Conservation (phyloP, 257 asterid genomes). For the Jacaranda copaia region DNA sequence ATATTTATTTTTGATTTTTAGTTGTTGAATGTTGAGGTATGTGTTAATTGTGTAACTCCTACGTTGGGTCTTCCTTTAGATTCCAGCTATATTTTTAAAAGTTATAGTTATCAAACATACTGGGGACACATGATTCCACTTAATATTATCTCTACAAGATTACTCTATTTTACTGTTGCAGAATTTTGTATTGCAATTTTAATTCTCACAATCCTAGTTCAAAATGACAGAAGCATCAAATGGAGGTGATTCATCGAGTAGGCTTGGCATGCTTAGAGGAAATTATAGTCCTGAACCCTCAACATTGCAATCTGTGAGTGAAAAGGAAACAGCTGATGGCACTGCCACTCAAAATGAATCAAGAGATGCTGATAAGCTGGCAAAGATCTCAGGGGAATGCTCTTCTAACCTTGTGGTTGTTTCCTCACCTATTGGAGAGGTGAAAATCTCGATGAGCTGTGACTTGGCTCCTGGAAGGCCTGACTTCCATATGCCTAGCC, state of each 20-base stretch:
- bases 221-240: conserved; percentile 52
- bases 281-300: conserved; percentile 42
- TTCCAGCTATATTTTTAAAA: neutral
- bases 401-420: conserved; percentile 53
- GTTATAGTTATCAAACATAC: conserved; percentile 21
- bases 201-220: conserved; percentile 24
- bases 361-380: conserved; percentile 38
- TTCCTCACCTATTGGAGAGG: conserved; percentile 67
- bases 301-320: conserved; percentile 33
- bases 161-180: conserved; percentile 2
- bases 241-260: conserved; percentile 42
- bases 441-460: conserved; percentile 55
- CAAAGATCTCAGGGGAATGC: conserved; percentile 36
- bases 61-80: conserved; percentile 17
- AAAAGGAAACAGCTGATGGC: conserved; percentile 35
- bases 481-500: conserved; percentile 53
- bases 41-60: conserved; percentile 17
- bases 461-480: conserved; percentile 48
- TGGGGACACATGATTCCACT: conserved; percentile 20
- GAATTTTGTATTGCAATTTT: conserved; percentile 24
- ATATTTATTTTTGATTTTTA: conserved; percentile 15
- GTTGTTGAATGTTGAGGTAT: neutral
- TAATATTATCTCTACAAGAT: conserved; percentile 1
- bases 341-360: conserved; percentile 38
- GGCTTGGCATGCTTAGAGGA: conserved; percentile 42